Percentiles rank a stretch among this genome's conserved stretches.
Evolutionary conservation across 2,329 filamentous ascomycete genomes (phyloP).

Genomic region (Ophiognomonia clavigignenti-juglandacearum): DNA sequence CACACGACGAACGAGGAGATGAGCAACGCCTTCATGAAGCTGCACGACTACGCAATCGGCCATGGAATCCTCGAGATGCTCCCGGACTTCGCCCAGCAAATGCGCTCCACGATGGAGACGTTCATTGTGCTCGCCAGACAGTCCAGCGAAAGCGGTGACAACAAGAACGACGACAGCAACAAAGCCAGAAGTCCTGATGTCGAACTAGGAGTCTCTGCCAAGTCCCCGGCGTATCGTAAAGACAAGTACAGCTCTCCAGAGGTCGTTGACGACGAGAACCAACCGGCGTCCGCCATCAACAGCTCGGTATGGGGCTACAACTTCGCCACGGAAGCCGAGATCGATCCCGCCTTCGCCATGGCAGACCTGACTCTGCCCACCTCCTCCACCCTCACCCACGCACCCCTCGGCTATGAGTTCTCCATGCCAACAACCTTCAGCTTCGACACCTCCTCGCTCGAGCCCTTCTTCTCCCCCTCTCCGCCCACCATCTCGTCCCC

Average conservation of each 20-base stretch:
- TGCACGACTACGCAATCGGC: slow-evolving; percentile 58
- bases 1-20: slow-evolving; percentile 67
- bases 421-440: slow-evolving; percentile 50
- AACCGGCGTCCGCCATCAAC: background rate
- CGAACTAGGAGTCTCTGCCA: slow-evolving; percentile 7
- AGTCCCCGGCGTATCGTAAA: background rate
- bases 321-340: slow-evolving; percentile 19
- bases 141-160: slow-evolving; percentile 35
- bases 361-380: background rate
- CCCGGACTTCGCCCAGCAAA: slow-evolving; percentile 51
- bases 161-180: slow-evolving; percentile 25
- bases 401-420: slow-evolving; percentile 36
- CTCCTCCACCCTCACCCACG: slow-evolving; percentile 6
- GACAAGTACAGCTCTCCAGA: slow-evolving; percentile 17
- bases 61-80: slow-evolving; percentile 53
- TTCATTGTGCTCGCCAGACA: slow-evolving; percentile 52
- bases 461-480: too few species aligned
- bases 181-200: slow-evolving; percentile 10
- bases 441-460: slow-evolving; percentile 27
- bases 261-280: background rate
- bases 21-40: slow-evolving; percentile 63
- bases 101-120: slow-evolving; percentile 52
- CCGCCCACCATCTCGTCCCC: background rate
- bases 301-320: slow-evolving; percentile 22
- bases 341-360: background rate